Evolutionary conservation across 495 filamentous ascomycete genomes (phyloP).

Genomic region (Immersiella caudata): DNA sequence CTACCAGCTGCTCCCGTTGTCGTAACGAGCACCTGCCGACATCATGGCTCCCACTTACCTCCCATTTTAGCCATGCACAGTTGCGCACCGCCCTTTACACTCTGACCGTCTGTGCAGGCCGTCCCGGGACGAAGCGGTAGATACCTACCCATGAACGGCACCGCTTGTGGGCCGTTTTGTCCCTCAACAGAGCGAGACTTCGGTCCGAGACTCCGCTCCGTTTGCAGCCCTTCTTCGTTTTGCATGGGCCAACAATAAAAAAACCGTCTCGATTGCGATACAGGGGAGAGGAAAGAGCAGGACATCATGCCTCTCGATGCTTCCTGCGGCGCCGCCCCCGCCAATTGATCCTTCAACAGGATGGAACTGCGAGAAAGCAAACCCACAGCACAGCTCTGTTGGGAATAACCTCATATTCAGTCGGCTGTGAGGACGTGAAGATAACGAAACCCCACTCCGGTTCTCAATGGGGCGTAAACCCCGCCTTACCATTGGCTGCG

Average conservation of each 20-base stretch:
- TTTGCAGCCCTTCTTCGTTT: not conserved
- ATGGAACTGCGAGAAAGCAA: not conserved
- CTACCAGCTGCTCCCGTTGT: slow-evolving; percentile 2
- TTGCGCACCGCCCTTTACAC: not conserved
- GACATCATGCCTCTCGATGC: too few relatives aligned
- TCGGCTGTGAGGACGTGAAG: not conserved
- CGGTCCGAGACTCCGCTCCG: not conserved
- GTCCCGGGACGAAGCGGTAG: not conserved
- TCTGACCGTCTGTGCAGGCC: not conserved
- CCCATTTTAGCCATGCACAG: not conserved
- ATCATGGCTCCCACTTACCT: not conserved
- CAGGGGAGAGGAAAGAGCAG: too few relatives aligned
- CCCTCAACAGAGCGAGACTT: not conserved
- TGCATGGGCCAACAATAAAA: not conserved
- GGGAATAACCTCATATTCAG: slow-evolving; percentile 8
- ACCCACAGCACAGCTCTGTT: not conserved
- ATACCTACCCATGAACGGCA: not conserved
- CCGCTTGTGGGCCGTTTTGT: not conserved
- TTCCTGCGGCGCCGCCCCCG: not conserved
- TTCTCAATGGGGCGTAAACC: not conserved
- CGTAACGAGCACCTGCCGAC: not conserved
- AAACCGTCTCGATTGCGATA: too few relatives aligned
- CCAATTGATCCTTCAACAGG: not conserved
- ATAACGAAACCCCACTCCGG: not conserved
- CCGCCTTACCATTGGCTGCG: not conserved